These are phyloP conservation scores for Centella asiatica DNA, from an alignment of 129 eudicot species.

Conservation along the genomic window DNA sequence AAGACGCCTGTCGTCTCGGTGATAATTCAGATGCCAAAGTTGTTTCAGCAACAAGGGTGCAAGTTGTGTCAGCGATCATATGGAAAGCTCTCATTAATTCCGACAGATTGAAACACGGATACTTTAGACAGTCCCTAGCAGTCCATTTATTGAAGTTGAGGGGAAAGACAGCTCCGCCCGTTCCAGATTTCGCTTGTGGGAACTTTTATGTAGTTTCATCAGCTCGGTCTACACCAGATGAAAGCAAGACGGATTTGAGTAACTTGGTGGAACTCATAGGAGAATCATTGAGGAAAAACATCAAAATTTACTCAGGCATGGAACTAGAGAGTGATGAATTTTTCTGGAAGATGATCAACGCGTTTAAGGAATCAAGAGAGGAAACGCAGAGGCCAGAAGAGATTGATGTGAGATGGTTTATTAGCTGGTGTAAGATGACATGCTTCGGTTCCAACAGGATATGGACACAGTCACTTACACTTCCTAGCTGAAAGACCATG, in stretches of 20 bases:
- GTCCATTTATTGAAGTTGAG: slow-evolving; percentile 7
- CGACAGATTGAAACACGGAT: slow-evolving; percentile 2
- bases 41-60: neutral
- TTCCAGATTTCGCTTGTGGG: slow-evolving; percentile 6
- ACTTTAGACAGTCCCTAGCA: neutral
- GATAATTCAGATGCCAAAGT: too few species aligned
- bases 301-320: neutral
- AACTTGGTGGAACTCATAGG: slow-evolving; percentile 3
- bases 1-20: neutral
- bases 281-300: neutral
- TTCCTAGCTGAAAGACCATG: neutral
- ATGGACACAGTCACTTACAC: neutral
- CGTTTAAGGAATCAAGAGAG: neutral
- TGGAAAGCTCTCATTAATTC: slow-evolving; percentile 17
- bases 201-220: slow-evolving; percentile 6
- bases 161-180: neutral
- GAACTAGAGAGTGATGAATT: neutral
- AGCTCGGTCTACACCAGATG: neutral
- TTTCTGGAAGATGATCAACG: neutral
- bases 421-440: slow-evolving; percentile 17
- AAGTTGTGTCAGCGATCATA: slow-evolving; percentile 8
- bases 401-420: neutral
- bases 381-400: neutral
- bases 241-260: neutral
- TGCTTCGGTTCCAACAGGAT: slow-evolving; percentile 10